A percentile compares a stretch with the other conserved stretches of the same genome.
These are phyloP conservation scores for Diaporthe citri DNA, from an alignment of 2,329 filamentous ascomycete species.

Conservation along the genomic window DNA sequence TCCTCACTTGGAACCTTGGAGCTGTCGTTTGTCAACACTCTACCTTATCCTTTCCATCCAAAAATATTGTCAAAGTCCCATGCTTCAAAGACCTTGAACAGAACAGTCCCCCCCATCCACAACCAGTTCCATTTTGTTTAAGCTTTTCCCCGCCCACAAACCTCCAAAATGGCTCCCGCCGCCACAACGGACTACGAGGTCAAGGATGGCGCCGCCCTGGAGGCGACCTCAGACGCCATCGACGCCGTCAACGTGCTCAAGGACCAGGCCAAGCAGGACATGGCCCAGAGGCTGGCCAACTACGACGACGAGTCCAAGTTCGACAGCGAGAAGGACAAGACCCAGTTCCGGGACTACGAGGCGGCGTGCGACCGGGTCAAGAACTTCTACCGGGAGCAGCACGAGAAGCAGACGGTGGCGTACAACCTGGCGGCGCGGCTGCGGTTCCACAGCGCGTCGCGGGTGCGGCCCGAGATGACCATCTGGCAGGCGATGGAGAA, in stretches of 20 bases:
- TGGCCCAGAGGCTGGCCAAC: constrained; percentile 23
- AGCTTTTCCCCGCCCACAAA: background rate
- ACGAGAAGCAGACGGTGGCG: constrained; percentile 79
- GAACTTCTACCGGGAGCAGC: constrained; percentile 83
- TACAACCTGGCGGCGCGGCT: constrained; percentile 88
- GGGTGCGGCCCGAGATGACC: constrained; percentile 77
- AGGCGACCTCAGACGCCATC: constrained; percentile 52
- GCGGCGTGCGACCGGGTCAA: constrained; percentile 87
- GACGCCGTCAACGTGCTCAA: constrained; percentile 51
- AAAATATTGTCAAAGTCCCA: background rate
- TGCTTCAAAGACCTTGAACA: background rate
- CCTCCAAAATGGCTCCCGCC: constrained; percentile 47
- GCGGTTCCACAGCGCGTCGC: constrained; percentile 74
- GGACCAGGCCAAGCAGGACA: constrained; percentile 35
- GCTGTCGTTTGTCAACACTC: background rate
- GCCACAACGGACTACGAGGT: constrained; percentile 44
- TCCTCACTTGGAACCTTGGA: constrained; percentile 1
- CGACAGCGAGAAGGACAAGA: constrained; percentile 51
- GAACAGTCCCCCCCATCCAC: background rate
- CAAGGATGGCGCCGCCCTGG: constrained; percentile 46
- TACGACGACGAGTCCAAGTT: constrained; percentile 46
- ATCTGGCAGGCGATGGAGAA: constrained; percentile 95
- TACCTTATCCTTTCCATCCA: background rate
- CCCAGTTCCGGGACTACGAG: constrained; percentile 76
- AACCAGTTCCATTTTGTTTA: background rate